phyloP scores from a whole-genome alignment of 805 yeast genomes.

The Starmerella powellii region DNA sequence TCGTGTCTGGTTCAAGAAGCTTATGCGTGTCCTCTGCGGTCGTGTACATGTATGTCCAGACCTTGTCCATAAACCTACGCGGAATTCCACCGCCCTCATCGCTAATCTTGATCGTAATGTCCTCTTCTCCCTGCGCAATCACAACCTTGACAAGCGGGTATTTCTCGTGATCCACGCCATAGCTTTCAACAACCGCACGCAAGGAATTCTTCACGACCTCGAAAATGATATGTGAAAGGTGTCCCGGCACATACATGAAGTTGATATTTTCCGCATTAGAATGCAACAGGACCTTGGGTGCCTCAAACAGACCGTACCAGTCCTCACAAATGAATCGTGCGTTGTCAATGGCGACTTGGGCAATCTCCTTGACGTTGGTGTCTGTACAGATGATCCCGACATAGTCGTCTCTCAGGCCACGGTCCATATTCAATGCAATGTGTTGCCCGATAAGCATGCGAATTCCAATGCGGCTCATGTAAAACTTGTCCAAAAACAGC shows the following conservation, averaged over 20 bases:
- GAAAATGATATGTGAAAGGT: conserved; percentile 78
- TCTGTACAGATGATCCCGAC: conserved; percentile 83
- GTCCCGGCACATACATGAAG: conserved; percentile 90
- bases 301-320: conserved; percentile 74
- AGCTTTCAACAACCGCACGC: conserved; percentile 79
- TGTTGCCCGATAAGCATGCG: conserved; percentile 93
- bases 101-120: conserved; percentile 76
- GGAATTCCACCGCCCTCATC: conserved; percentile 95
- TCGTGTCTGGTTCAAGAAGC: conserved; percentile 42
- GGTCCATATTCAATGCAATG: conserved; percentile 65
- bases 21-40: conserved; percentile 66
- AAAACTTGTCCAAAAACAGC: conserved; percentile 70
- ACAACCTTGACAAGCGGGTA: conserved; percentile 80
- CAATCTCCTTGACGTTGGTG: conserved; percentile 72
- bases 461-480: conserved; percentile 83
- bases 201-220: conserved; percentile 79
- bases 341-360: conserved; percentile 78
- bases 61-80: conserved; percentile 65
- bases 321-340: conserved; percentile 86
- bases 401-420: conserved; percentile 46
- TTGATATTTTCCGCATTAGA: conserved; percentile 57
- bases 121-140: conserved; percentile 80
- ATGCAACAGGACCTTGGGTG: conserved; percentile 69
- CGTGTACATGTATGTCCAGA: conserved; percentile 86
- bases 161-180: conserved; percentile 50